Conservation (phyloP, 78 protist species). For the Cavenderia fasciculata region DNA sequence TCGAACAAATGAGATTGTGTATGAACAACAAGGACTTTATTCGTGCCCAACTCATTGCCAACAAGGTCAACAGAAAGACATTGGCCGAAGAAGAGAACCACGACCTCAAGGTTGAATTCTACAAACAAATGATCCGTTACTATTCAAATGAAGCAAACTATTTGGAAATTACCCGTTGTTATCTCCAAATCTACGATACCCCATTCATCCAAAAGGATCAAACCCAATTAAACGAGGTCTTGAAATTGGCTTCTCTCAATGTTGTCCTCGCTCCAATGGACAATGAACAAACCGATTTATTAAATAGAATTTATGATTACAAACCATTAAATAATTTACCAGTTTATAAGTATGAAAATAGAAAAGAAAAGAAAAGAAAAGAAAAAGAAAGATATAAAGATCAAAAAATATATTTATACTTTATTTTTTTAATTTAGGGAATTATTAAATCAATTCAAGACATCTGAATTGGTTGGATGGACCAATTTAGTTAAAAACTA, state of each 20-base stretch:
- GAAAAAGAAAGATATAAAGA: neutral
- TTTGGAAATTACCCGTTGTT: conserved; percentile 82
- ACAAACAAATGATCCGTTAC: conserved; percentile 76
- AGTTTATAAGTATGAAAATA: conserved; percentile 39
- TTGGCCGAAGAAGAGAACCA: conserved; percentile 58
- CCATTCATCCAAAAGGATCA: conserved; percentile 73
- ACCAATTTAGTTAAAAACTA: conserved; percentile 30
- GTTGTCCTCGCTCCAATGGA: conserved; percentile 75
- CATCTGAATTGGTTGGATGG: conserved; percentile 79
- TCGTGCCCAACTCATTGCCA: conserved; percentile 76
- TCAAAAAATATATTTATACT: neutral
- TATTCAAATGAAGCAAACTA: conserved; percentile 44
- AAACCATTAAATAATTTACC: conserved; percentile 77
- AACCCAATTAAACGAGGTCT: conserved; percentile 13
- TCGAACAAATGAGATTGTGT: conserved; percentile 88
- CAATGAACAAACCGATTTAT: conserved; percentile 81
- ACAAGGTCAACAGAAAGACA: conserved; percentile 79
- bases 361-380: too few species aligned
- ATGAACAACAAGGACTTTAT: conserved; percentile 82
- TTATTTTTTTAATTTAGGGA: neutral
- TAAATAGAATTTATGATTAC: conserved; percentile 48
- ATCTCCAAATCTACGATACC: conserved; percentile 83
- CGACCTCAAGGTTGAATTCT: conserved; percentile 77
- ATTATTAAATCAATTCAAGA: conserved; percentile 26
- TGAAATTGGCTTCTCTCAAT: conserved; percentile 65